Evolutionary conservation across 2,329 filamentous ascomycete species (phyloP), one percentile per base, ranked within the genome.

Genomic region (Stachybotrys echinatus): DNA sequence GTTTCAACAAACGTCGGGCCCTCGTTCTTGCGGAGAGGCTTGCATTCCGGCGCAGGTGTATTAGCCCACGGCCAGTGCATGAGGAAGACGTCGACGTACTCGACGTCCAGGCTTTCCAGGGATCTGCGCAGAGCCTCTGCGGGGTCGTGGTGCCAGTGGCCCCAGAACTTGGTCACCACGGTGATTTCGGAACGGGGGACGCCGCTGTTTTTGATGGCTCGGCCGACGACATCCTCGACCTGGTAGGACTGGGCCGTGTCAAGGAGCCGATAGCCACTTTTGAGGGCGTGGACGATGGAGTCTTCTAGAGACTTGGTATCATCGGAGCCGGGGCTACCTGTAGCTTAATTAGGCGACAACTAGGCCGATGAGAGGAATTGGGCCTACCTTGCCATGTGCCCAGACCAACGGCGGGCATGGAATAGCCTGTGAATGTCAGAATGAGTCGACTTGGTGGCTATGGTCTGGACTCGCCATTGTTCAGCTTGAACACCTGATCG

Each of bases 101-200:
- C 65, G 4, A 66, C 48, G 5, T 55, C 58, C 5, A 65, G 55
- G 23, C 55, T 51, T 2, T 55, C 47, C 1, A 69, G 63, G 1
- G 64, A 65, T 12, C 48, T 52, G n/a, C 60, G 47, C 12, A 68
- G 55, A 3, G 60, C 63, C 12, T 54, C 55, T 14, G 51, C 56
- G 2, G 63, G 62, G 18, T 59, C 53, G 34, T 67, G 62, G 48
- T 67, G 64, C 53, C 55, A 59, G 23, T 61, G 23, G 45, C 59
- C 59, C 50, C 57, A 58, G 47, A 70, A 55, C 52, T 69, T 70
- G 42, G 62, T 68, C 1, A 62, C 61, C 37, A 68, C 51, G 38
- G 54, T 61, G 43, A 68, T 63, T 21, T 68, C 61, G n/a, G 55
- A 55, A 7, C 67, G 61, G 12, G 67, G 65, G 6, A 69, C 49